Base-by-base conservation (phyloP, 495 filamentous ascomycete species). In the Penicillium chermesinum region DNA sequence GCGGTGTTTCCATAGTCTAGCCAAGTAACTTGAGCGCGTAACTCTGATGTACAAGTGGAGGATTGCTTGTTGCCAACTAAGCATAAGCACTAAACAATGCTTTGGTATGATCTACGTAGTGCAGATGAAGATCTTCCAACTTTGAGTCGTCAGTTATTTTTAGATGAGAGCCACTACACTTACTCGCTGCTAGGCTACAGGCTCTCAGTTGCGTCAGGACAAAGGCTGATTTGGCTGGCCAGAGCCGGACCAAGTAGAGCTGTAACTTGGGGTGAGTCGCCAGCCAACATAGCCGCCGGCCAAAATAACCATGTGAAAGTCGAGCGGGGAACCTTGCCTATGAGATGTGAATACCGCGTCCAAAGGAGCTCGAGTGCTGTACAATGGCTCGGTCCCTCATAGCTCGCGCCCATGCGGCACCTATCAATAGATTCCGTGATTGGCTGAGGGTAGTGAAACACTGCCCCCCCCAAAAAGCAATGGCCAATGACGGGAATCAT, bases 301-400 rank as follows among this genome's bases (percentile, higher is more conserved):
- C n/a, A 46, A 38, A 44, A 46, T 46, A 46, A 46, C 44, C 32
- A 46, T 38, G 21, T 46, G 35, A 46, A 46, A 46, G 44, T 38
- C 25, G 25, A 30, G 25, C 25, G 25, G 25, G 25, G 25, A 30
- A 30, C 25, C 25, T 10, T 30, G 25, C 10, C 25, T 30, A 30
- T 10, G 25, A 30, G 25, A 30, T 30, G 25, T 30, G 10, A 30
- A 30, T 30, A 30, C 10, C 25, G 25, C 25, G 25, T 30, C 25
- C 25, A 30, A 30, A 30, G 10, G 25, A 10, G 25, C 10, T 30
- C 25, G 25, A 30, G 25, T 30, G 25, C 25, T 30, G 25, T 30
- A 30, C 25, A 30, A 5, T 5, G 25, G 25, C 25, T 30, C 25
- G 25, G 25, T 30, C 25, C 25, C 25, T 30, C 25, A 30, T 30